Conservation (phyloP, 441 rosid species). For the Croton laevigatus region DNA sequence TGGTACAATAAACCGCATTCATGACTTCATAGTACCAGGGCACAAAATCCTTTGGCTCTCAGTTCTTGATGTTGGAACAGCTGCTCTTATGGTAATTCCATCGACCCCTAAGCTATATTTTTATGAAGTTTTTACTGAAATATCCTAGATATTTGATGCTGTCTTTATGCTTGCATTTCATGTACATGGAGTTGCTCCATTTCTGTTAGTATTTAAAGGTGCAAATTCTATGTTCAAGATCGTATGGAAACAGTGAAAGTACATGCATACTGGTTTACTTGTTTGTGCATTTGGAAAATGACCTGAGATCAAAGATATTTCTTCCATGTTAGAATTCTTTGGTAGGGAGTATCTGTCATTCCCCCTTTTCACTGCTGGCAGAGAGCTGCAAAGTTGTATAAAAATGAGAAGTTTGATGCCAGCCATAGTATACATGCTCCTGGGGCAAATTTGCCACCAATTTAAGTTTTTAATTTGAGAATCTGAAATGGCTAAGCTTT, state of each 20-base stretch:
- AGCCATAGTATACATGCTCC: neutral
- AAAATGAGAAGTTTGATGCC: neutral
- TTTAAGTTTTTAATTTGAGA: neutral
- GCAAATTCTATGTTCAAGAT: neutral
- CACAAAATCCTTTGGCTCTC: conserved; percentile 91
- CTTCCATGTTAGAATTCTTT: neutral
- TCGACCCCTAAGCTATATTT: conserved; percentile 13
- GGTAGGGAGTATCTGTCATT: neutral
- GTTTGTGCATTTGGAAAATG: conserved; percentile 12
- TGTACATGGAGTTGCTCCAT: conserved; percentile 1
- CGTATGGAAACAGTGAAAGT: neutral
- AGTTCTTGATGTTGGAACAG: conserved; percentile 89
- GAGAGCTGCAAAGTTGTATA: neutral
- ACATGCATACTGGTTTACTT: neutral
- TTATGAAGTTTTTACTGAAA: conserved; percentile 4
- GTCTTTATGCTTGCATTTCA: conserved; percentile 7
- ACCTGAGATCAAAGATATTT: neutral
- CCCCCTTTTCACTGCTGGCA: neutral
- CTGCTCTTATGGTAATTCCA: conserved; percentile 78
- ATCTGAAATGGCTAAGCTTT: neutral
- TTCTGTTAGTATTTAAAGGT: neutral
- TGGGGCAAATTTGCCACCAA: neutral
- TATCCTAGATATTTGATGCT: neutral
- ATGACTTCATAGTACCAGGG: conserved; percentile 81
- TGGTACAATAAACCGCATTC: conserved; percentile 83